These are phyloP conservation scores for Chamaenerion angustifolium DNA, from an alignment of 345 rosid species.

Conservation along the genomic window DNA sequence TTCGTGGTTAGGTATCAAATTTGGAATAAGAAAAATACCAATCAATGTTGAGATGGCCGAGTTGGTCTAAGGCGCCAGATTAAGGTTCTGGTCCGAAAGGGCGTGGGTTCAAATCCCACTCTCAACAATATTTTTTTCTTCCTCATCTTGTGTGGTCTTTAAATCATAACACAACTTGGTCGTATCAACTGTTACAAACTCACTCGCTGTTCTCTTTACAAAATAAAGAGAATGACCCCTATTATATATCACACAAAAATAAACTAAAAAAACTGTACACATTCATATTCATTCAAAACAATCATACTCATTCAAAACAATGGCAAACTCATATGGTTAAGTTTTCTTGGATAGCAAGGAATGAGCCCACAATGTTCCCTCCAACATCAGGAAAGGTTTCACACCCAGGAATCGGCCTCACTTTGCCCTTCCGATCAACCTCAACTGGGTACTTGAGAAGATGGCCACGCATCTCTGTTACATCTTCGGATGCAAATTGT, in stretches of 20 bases:
- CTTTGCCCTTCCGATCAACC: slow-evolving; percentile 71
- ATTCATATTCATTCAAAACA: not conserved
- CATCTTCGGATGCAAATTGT: slow-evolving; percentile 47
- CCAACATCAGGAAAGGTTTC: slow-evolving; percentile 85
- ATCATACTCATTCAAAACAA: not conserved
- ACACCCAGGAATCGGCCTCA: slow-evolving; percentile 47
- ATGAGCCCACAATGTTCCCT: slow-evolving; percentile 72
- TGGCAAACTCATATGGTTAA: slow-evolving; percentile 44
- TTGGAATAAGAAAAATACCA: no score
- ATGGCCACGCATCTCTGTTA: slow-evolving; percentile 78
- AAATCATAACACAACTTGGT: no score
- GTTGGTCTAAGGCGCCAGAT: slow-evolving; percentile 99
- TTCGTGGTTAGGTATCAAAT: no score
- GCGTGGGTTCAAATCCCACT: slow-evolving; percentile 97
- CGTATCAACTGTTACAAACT: no score
- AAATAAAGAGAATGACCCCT: no score
- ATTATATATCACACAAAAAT: no score
- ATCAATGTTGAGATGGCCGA: slow-evolving; percentile 72
- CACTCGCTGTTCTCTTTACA: no score
- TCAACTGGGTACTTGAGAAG: slow-evolving; percentile 76
- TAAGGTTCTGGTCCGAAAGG: slow-evolving; percentile 99
- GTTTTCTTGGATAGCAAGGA: slow-evolving; percentile 68
- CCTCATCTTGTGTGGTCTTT: no score
- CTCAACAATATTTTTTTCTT: no score
- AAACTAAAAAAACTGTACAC: not conserved